Percentiles rank a stretch among this genome's conserved stretches.
These are phyloP conservation scores for Colletotrichum sp. DNA, from an alignment of 2,329 filamentous ascomycete genomes.

Conservation along the genomic window DNA sequence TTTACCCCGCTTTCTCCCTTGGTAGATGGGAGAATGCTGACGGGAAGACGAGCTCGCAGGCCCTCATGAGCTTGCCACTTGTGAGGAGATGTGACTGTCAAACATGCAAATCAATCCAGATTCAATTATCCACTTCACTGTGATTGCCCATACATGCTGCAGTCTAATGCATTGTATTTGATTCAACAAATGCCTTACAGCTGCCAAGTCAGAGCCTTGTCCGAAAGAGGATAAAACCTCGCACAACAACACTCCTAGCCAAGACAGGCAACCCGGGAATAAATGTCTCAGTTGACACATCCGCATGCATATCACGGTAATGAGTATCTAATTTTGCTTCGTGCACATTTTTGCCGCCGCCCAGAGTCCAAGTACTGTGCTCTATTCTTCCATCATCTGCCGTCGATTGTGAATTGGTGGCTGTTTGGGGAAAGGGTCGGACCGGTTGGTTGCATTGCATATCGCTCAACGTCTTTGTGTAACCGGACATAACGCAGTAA, in stretches of 20 bases:
- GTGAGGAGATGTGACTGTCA: fast-evolving
- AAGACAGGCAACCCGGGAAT: background rate
- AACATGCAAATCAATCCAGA: fast-evolving
- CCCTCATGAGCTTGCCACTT: background rate
- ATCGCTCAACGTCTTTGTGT: background rate
- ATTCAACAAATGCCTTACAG: background rate
- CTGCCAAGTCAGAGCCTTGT: background rate
- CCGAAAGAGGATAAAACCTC: fast-evolving
- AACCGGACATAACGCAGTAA: background rate
- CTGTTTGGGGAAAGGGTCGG: background rate
- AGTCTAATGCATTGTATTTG: background rate
- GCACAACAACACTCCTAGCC: background rate
- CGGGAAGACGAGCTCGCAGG: fast-evolving
- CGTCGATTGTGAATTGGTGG: background rate
- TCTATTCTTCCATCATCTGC: background rate
- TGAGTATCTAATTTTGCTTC: no score
- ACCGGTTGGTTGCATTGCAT: background rate
- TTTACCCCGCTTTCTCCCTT: background rate
- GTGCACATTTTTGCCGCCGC: background rate
- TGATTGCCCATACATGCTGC: background rate
- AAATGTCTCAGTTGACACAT: background rate
- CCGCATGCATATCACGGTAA: background rate
- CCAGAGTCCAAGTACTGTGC: background rate
- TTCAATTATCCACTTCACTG: background rate
- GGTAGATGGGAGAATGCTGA: fast-evolving